A percentile compares a stretch with the other conserved stretches of the same genome.
Conservation (phyloP, 176 grass and related monocot genomes). For the Oryza glumipatula region DNA sequence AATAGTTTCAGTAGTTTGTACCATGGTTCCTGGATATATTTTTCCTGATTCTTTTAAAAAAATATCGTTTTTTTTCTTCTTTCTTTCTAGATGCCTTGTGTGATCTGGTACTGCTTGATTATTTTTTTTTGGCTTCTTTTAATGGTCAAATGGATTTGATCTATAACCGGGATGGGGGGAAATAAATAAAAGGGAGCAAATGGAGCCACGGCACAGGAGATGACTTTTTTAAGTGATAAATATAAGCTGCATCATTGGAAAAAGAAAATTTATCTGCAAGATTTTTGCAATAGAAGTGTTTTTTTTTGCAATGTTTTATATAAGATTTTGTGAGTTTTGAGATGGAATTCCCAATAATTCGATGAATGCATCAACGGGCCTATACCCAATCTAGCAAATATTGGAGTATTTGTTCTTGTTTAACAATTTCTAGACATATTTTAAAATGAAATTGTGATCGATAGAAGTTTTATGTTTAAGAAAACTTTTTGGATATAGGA, state of each 20-base stretch:
- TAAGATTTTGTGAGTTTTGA: not conserved
- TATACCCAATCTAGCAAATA: no score
- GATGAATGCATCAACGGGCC: not conserved
- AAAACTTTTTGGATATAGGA: no score
- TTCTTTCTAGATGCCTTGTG: not conserved
- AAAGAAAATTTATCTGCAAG: not conserved
- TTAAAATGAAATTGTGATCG: not conserved
- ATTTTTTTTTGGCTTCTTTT: not conserved
- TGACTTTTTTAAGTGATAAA: not conserved
- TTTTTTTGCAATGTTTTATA: not conserved
- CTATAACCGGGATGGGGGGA: not conserved
- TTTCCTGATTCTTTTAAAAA: not conserved
- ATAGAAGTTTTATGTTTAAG: not conserved
- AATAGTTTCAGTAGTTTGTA: not conserved
- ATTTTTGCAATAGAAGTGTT: not conserved
- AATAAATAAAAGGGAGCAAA: not conserved
- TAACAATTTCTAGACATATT: no score
- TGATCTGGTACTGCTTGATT: not conserved
- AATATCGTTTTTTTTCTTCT: not conserved
- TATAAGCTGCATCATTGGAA: not conserved
- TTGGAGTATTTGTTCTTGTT: no score
- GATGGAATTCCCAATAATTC: not conserved
- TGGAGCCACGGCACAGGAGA: not conserved
- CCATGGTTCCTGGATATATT: no score
- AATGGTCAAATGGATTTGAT: not conserved